Evolutionary conservation across 2,329 filamentous ascomycete species (phyloP), one percentile per base, ranked within the genome.

Genomic region (Xylariaceae sp.): DNA sequence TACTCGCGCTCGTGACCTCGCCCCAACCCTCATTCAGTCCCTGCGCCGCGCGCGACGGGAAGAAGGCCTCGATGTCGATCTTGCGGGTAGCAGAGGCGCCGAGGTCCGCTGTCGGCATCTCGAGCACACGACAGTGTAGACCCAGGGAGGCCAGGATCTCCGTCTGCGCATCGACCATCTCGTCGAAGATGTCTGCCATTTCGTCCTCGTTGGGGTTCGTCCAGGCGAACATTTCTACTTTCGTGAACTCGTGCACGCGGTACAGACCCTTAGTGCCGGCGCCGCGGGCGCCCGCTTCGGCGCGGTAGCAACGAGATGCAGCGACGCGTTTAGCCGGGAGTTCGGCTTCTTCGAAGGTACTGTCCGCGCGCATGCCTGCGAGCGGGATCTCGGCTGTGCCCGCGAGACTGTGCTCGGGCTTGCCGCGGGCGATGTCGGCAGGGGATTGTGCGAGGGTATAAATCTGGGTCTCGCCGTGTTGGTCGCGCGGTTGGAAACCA

Each of bases 181-280:
- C 92, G 54, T 89, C 79, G 73, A 96, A 96, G 10, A 93, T 68
- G 0, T 81, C 77, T 6, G 81, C 76, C 0, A 85, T 77, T 47
- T 74, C 71, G 37, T 70, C 71, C 2, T 68, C 59, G 56, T 84
- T 80, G 1, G 89, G 85, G 35, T 81, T 68, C 3, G 90, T 88
- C 94, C 94, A 99, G 0, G 89, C 92, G 72, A 99, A 97, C 80
- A 99, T 87, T 75, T 99, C 94, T 0, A 99, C 93, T 74, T 99
- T 99, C 34, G 92, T 96, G 75, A 99, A 99, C 75, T 99, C 94
- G 75, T 99, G 94, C 2, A 99, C 94, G 34, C 94, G 88, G 76
- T 97, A 99, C 1, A 99, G 78, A 4, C 94, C 94, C 76, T 96
- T 97, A 1, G 92, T 96, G 67, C 94, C 90, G 23, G 88, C 87